Evolutionary conservation across 179 eudicot genomes (phyloP).

Genomic region (Carnegiea gigantea): DNA sequence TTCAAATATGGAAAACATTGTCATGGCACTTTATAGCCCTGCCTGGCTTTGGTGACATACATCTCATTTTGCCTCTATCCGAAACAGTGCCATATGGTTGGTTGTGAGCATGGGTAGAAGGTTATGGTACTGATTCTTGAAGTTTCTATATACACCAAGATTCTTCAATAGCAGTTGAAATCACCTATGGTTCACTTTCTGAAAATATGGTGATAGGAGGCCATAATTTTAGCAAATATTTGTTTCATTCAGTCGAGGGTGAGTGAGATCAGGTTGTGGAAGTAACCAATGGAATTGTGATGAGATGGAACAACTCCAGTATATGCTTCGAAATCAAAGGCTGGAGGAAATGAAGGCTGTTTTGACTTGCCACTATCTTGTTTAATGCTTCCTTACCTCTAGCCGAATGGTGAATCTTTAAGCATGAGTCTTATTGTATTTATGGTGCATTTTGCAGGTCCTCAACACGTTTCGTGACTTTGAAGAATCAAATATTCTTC

Average conservation of each 20-base stretch:
- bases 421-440: conserved; percentile 6
- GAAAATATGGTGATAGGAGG: background rate
- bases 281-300: background rate
- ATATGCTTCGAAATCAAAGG: background rate
- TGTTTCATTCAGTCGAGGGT: background rate
- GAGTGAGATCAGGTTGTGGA: background rate
- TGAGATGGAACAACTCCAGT: background rate
- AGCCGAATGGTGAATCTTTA: background rate
- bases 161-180: no score
- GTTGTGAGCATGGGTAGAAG: no score
- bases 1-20: no score
- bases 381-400: background rate
- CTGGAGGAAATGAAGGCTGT: no score
- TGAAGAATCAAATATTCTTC: conserved; percentile 85
- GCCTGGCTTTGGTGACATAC: no score
- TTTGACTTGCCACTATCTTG: background rate
- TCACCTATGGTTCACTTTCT: no score
- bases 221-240: background rate
- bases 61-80: no score
- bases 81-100: no score
- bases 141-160: no score
- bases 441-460: conserved; percentile 50
- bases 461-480: conserved; percentile 73
- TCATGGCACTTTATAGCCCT: no score
- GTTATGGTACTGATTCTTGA: no score